These are phyloP conservation scores for Oryza australiensis DNA, from an alignment of 176 grass and related monocot genomes.

Conservation along the genomic window DNA sequence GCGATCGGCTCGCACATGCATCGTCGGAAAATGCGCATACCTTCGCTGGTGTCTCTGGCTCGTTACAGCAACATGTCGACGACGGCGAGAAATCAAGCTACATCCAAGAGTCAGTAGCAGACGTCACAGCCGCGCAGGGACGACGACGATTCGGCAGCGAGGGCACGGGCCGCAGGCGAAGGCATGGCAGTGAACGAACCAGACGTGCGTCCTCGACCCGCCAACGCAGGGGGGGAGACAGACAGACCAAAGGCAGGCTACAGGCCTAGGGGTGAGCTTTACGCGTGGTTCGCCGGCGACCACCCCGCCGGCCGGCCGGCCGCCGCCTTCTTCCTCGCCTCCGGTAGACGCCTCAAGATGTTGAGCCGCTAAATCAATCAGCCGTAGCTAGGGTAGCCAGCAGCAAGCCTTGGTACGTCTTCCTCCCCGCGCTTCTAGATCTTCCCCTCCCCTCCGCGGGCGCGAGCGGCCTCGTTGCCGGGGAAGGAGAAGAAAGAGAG, in stretches of 20 bases:
- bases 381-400: not conserved
- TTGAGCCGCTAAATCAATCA: not conserved
- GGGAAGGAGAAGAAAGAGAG: constrained; percentile 62
- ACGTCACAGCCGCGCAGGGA: constrained; percentile 3
- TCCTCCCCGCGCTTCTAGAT: constrained; percentile 34
- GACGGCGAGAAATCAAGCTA: constrained; percentile 31
- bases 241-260: constrained; percentile 10
- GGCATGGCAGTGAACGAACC: constrained; percentile 33
- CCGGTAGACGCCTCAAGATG: not conserved
- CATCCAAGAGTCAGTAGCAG: constrained; percentile 36
- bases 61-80: constrained; percentile 36
- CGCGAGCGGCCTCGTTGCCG: constrained; percentile 17
- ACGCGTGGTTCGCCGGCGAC: constrained; percentile 1
- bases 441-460: constrained; percentile 41
- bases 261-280: not conserved
- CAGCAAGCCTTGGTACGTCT: not conserved
- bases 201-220: not conserved
- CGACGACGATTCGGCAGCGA: not conserved
- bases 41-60: constrained; percentile 13
- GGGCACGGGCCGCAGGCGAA: constrained; percentile 24
- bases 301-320: not conserved
- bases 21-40: constrained; percentile 1
- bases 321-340: not conserved
- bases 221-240: not conserved
- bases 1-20: not conserved